These are phyloP conservation scores for Oryza meyeriana DNA, from an alignment of 176 grass and related monocot species.

Conservation along the genomic window DNA sequence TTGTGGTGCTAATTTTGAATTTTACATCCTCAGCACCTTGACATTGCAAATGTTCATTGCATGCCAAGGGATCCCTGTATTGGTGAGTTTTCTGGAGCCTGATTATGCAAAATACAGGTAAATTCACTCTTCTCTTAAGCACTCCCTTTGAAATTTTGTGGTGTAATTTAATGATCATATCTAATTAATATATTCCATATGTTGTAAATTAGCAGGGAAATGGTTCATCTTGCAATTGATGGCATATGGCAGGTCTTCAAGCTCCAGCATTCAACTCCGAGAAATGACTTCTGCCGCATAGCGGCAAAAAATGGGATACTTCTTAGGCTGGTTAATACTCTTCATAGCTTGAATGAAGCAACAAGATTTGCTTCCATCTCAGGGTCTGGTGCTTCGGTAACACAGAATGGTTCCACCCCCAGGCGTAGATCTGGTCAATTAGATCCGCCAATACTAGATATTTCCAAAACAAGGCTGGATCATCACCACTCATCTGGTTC, in stretches of 20 bases:
- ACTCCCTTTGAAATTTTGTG: not conserved
- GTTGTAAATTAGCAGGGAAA: slow-evolving; percentile 69
- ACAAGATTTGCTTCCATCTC: slow-evolving; percentile 75
- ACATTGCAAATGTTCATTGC: slow-evolving; percentile 99
- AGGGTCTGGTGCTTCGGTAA: slow-evolving; percentile 61
- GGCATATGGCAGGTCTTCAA: slow-evolving; percentile 98
- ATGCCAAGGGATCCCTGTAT: slow-evolving; percentile 95
- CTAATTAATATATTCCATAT: slow-evolving; percentile 7
- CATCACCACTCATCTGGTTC: slow-evolving; percentile 58
- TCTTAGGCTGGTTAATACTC: slow-evolving; percentile 80
- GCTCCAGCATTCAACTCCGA: slow-evolving; percentile 76
- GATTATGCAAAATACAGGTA: slow-evolving; percentile 98
- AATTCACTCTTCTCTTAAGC: slow-evolving; percentile 20
- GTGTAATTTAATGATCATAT: slow-evolving; percentile 15
- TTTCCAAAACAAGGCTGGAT: slow-evolving; percentile 50
- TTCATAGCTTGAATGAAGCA: slow-evolving; percentile 97
- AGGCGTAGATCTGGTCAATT: slow-evolving; percentile 71
- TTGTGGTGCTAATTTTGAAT: slow-evolving; percentile 33
- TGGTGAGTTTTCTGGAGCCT: slow-evolving; percentile 93
- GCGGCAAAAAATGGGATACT: slow-evolving; percentile 95
- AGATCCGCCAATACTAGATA: slow-evolving; percentile 52
- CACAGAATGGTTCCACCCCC: slow-evolving; percentile 78
- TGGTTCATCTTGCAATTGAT: slow-evolving; percentile 99
- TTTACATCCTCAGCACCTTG: slow-evolving; percentile 61
- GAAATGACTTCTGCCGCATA: slow-evolving; percentile 96